Evolutionary conservation across 108 stramenopile genomes (phyloP), one percentile per base, ranked within the genome.

Genomic region (Skeletonema marinoi): DNA sequence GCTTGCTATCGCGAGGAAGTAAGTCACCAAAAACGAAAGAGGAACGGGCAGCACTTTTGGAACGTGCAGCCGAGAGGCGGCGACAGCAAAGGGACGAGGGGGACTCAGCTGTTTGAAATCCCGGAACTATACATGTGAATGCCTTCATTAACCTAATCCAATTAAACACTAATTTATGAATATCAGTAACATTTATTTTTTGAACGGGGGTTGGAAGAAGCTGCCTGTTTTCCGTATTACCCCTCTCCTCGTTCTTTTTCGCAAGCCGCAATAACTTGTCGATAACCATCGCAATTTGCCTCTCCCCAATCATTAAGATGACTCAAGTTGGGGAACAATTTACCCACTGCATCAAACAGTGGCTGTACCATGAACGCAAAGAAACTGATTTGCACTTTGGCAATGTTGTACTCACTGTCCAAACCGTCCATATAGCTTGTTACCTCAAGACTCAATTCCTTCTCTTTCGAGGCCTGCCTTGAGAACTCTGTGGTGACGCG

Each of bases 321-420:
- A 17, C 39, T 68, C 31, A 79, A 48, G 8, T 70, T 75, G 39
- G 85, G 73, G 19, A 88, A 75, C 12, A 86, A 63, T 8, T 51
- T 42, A 9, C 64, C 72, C 11, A 74, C 13, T 17, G 60, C 66
- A 44, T 71, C 30, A 54, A 60, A 85, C 16, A 89, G 74, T 11
- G 90, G 90, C 50, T 54, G 48, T 39, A 87, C 85, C 74, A 88
- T 85, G 32, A 70, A 88, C 12, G 62, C 61, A 44, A 80, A 74
- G 73, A 91, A 91, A 41, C 82, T 74, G 3, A 88, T 76, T 46
- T 91, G 90, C 21, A 67, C 17, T 65, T 85, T 86, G 65, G 76
- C 81, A 42, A 81, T 51, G 8, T 56, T 61, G 44, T 61, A 54
- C 51, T 83, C 69, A 60, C 68, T 68, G 41, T 84, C 79, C 39